A percentile compares a stretch with the other conserved stretches of the same genome.
phyloP scores from a whole-genome alignment of 768 basidiomycete species.

The Lactifluus rugatus region DNA sequence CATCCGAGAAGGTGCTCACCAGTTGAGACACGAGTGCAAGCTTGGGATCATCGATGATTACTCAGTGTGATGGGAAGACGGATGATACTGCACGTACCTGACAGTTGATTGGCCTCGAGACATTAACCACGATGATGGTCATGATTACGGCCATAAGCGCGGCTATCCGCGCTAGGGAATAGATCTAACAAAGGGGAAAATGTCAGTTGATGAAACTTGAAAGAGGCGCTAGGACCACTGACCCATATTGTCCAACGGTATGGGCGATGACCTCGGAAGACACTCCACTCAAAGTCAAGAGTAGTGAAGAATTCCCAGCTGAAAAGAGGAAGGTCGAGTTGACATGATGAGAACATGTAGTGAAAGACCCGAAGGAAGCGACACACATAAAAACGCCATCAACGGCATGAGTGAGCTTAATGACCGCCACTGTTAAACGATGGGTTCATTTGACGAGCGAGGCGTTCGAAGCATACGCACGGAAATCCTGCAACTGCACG shows the following conservation, averaged over 20 bases:
- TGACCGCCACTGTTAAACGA: not conserved
- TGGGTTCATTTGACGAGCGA: not conserved
- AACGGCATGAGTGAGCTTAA: not conserved
- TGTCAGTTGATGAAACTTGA: not conserved
- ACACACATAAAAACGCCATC: not conserved
- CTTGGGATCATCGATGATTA: not conserved
- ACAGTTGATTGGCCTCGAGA: not conserved
- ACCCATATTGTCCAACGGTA: constrained; percentile 1
- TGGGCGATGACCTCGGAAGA: not conserved
- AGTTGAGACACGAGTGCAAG: too few species aligned
- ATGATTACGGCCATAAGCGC: not conserved
- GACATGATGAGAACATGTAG: not conserved
- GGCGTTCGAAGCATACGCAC: not conserved
- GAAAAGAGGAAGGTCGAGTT: not conserved
- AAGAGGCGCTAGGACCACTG: not conserved
- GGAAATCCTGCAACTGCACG: not conserved
- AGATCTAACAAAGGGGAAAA: not conserved
- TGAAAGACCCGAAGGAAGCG: not conserved
- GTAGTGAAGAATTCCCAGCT: not conserved
- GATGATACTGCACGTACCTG: not conserved
- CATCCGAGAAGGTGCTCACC: not conserved
- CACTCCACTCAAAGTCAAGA: not conserved
- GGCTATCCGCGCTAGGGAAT: not conserved
- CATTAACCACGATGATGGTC: not conserved
- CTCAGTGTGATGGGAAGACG: not conserved